Percentiles rank a stretch among this genome's conserved stretches.
These are phyloP conservation scores for Ensete glaucum DNA, from an alignment of 176 grass and related monocot genomes.

Conservation along the genomic window DNA sequence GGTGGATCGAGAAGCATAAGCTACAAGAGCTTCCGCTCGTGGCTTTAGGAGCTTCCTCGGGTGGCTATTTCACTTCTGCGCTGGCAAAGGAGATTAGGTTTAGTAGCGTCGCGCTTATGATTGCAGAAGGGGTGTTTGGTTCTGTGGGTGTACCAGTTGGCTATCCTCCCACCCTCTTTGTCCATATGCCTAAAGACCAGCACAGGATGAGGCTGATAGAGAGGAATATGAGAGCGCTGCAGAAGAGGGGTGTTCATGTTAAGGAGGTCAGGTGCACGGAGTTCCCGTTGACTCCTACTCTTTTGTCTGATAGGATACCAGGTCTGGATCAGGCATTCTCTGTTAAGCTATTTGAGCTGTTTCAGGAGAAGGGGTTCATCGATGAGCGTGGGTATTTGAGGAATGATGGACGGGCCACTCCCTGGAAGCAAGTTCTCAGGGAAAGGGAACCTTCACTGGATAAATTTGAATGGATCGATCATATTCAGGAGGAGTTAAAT, in stretches of 20 bases:
- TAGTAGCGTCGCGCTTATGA: conserved; percentile 57
- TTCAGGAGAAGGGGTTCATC: conserved; percentile 41
- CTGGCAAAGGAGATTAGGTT: conserved; percentile 45
- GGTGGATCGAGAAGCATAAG: conserved; percentile 31
- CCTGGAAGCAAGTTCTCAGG: conserved; percentile 47
- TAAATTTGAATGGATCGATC: conserved; percentile 30
- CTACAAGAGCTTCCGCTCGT: conserved; percentile 26
- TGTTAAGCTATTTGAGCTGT: conserved; percentile 31
- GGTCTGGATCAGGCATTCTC: conserved; percentile 29
- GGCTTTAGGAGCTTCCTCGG: conserved; percentile 54
- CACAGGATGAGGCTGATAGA: conserved; percentile 32
- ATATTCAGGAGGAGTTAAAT: conserved; percentile 71
- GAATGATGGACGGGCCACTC: conserved; percentile 40
- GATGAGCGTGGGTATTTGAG: conserved; percentile 52
- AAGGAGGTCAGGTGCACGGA: conserved; percentile 50
- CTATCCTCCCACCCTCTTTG: conserved; percentile 53
- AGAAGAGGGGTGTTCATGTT: conserved; percentile 41
- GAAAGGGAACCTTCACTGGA: conserved; percentile 31
- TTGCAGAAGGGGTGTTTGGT: conserved; percentile 49
- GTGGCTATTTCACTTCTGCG: conserved; percentile 51
- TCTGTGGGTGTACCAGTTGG: conserved; percentile 1
- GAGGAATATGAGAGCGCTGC: conserved; percentile 40
- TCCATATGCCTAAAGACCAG: conserved; percentile 74
- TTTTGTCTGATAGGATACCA: conserved; percentile 48
- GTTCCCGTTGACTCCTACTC: conserved; percentile 35